Evolutionary conservation across 192 early-diverging fungal species (phyloP).

Genomic region (Mortierella claussenii): DNA sequence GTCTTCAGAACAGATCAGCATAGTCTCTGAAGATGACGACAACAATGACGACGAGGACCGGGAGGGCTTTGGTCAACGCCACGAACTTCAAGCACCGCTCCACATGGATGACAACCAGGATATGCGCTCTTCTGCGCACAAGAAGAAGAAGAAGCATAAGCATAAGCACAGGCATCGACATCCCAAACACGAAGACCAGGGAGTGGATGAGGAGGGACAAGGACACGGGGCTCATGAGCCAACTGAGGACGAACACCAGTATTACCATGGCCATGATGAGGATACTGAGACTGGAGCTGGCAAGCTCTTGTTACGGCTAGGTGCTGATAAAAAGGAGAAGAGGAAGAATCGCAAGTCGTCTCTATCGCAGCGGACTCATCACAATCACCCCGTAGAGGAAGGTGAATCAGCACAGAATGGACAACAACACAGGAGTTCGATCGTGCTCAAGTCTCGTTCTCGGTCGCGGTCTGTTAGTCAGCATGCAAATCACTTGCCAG

Average conservation of each 20-base stretch:
- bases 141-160: constrained; percentile 51
- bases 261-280: constrained; percentile 7
- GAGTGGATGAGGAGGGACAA: neutral
- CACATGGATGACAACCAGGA: constrained; percentile 13
- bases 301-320: constrained; percentile 13
- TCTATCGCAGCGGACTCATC: constrained; percentile 1
- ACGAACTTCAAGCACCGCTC: neutral
- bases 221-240: neutral
- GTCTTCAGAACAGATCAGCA: constrained; percentile 21
- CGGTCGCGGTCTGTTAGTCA: constrained; percentile 12
- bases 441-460: constrained; percentile 1
- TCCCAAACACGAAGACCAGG: constrained; percentile 16
- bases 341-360: constrained; percentile 3
- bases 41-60: neutral
- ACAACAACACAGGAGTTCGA: neutral
- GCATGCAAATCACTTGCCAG: neutral
- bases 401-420: neutral
- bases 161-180: constrained; percentile 38
- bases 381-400: constrained; percentile 15
- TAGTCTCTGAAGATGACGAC: constrained; percentile 16
- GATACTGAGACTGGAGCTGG: constrained; percentile 13
- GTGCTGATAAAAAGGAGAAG: constrained; percentile 8
- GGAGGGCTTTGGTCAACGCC: neutral
- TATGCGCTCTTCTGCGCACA: constrained; percentile 6
- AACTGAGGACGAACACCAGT: neutral